These are phyloP conservation scores for Cutaneotrichosporon cyanovorans DNA, from an alignment of 1,284 basidiomycete species.

Conservation along the genomic window DNA sequence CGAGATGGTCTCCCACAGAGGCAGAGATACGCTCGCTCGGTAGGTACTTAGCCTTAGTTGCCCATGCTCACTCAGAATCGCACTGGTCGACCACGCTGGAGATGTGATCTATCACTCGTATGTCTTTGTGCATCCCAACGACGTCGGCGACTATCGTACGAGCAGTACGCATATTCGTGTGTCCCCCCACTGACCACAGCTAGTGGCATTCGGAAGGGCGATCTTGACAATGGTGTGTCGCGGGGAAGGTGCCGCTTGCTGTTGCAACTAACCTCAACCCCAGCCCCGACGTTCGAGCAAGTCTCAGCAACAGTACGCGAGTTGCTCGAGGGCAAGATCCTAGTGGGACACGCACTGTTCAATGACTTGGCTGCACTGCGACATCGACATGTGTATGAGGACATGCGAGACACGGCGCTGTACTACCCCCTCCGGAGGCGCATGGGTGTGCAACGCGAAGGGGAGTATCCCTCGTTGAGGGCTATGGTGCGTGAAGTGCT, in stretches of 20 bases:
- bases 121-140: slow-evolving; percentile 47
- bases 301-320: slow-evolving; percentile 68
- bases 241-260: neutral
- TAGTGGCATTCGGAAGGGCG: slow-evolving; percentile 47
- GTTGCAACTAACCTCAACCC: neutral
- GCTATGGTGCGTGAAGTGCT: slow-evolving; percentile 47
- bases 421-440: slow-evolving; percentile 46
- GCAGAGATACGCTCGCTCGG: slow-evolving; percentile 24
- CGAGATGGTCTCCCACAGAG: slow-evolving; percentile 32
- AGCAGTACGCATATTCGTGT: slow-evolving; percentile 30
- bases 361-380: slow-evolving; percentile 72
- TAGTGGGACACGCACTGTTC: slow-evolving; percentile 85
- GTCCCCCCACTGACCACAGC: slow-evolving; percentile 12
- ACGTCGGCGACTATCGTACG: slow-evolving; percentile 51
- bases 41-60: slow-evolving; percentile 1
- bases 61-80: slow-evolving; percentile 25
- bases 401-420: slow-evolving; percentile 50
- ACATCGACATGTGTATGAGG: slow-evolving; percentile 48
- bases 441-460: slow-evolving; percentile 28
- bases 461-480: slow-evolving; percentile 46
- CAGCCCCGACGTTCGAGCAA: slow-evolving; percentile 69
- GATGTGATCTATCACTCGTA: slow-evolving; percentile 47
- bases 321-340: slow-evolving; percentile 66
- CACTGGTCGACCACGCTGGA: slow-evolving; percentile 50
- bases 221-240: slow-evolving; percentile 46